Percentiles rank a stretch among this genome's conserved stretches.
Evolutionary conservation across 2,329 filamentous ascomycete genomes (phyloP).

Genomic region (Fusarium equiseti): DNA sequence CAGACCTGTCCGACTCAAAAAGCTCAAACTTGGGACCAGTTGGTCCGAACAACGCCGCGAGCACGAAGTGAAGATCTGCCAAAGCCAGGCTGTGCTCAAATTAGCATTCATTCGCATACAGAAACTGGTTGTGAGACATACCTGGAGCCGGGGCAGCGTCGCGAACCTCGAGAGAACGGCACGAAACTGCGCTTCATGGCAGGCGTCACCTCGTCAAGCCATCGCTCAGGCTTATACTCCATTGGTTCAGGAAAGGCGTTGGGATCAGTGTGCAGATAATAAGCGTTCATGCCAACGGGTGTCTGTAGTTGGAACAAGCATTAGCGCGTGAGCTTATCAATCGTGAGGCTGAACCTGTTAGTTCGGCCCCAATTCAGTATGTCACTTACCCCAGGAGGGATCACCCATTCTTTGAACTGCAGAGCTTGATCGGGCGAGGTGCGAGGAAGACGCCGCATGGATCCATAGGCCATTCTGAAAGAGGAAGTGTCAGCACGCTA

Average conservation of each 20-base stretch:
- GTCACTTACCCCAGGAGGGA: neutral
- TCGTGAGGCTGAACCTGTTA: no score
- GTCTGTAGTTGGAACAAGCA: neutral
- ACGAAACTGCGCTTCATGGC: neutral
- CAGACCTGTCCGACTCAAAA: neutral
- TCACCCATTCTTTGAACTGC: neutral
- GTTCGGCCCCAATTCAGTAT: no score
- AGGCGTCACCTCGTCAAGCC: neutral
- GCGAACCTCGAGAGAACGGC: neutral
- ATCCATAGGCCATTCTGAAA: neutral
- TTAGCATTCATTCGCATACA: no score
- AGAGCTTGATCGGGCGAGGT: neutral
- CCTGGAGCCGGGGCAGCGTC: neutral
- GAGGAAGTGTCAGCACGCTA: neutral
- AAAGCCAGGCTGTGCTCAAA: neutral
- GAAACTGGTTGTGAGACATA: neutral
- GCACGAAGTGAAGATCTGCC: neutral
- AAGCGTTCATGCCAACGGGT: neutral
- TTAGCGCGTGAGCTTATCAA: neutral
- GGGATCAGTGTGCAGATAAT: neutral
- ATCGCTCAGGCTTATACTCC: neutral
- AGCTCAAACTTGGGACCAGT: neutral
- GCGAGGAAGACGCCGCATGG: neutral
- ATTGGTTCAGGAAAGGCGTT: neutral
- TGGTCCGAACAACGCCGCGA: neutral